Base-by-base conservation (phyloP, 192 early-diverging fungal species). In the Linnemannia schmuckeri region DNA sequence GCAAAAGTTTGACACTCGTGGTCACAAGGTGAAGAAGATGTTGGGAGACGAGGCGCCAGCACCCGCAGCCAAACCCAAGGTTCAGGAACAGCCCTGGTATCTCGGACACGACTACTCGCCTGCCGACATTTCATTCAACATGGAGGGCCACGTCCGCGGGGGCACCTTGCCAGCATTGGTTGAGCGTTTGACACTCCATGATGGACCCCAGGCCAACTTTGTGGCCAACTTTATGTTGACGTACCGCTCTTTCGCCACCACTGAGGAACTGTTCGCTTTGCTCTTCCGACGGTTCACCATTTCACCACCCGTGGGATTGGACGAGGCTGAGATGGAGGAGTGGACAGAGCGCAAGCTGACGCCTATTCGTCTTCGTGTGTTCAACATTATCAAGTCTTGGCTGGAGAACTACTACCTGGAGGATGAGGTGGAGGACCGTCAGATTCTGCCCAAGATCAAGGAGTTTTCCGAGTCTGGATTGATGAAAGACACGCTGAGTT, bases 371-470 rank as follows among this genome's bases (percentile, higher is more conserved):
- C 92, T 98, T 72, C 96, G 97, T 30, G 98, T 99, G 1, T 98
- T 94, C 90, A 98, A 97, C 82, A 91, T 98, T 47, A 91, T 99
- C 82, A 99, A 98, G 89, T 94, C 90, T n/a, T 99, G 98, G 98
- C 88, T 99, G 12, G 98, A 99, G 89, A 93, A 91, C 78, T 96
- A 99, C 85, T 96, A 95, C 81, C 85, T 93, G 20, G 96, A 97
- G 76, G 93, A 93, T 83, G 94, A 96, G 75, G 90, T 91, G 9
- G 92, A 93, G 66, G 97, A 97, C 80, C 89, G 91, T 0, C 79
- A 91, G 54, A 93, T 92, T 40, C 88, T 99, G 42, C 91, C 92
- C 69, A 88, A 89, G 78, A 92, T 99, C 69, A 91, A 92, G 44
- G 89, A 93, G 38, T 97, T 99, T 89, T 84, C 89, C 6, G 94